phyloP scores from a whole-genome alignment of 768 basidiomycete genomes.

The Tulasnella sp. region DNA sequence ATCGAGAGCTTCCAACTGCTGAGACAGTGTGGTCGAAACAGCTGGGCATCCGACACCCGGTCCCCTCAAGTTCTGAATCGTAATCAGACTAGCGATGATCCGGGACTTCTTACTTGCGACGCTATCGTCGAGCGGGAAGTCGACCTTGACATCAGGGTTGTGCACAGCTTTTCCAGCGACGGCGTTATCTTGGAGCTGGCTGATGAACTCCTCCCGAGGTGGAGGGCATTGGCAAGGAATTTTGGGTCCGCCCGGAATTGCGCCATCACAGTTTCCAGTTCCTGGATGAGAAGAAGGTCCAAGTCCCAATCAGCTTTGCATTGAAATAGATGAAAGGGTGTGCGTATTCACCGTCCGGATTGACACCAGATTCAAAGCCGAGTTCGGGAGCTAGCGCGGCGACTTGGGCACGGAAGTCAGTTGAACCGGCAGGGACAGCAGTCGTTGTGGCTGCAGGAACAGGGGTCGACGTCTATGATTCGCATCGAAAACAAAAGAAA shows the following conservation, averaged over 20 bases:
- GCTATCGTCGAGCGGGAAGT: conserved; percentile 62
- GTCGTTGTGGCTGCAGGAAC: background rate
- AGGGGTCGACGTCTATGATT: background rate
- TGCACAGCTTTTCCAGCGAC: conserved; percentile 60
- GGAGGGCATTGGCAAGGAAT: conserved; percentile 68
- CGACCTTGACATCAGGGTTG: conserved; percentile 56
- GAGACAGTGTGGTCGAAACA: conserved; percentile 24
- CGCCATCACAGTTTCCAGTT: conserved; percentile 68
- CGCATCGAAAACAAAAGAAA: too few relatives aligned
- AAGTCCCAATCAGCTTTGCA: background rate
- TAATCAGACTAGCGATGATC: conserved; percentile 56
- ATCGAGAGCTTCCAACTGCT: conserved; percentile 22
- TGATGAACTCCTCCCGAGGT: conserved; percentile 49
- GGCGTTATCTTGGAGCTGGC: conserved; percentile 55
- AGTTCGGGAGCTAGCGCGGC: conserved; percentile 55
- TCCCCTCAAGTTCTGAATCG: conserved; percentile 70
- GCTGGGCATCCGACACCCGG: conserved; percentile 51
- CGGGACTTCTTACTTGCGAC: conserved; percentile 53
- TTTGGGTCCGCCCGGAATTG: conserved; percentile 53
- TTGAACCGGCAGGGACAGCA: background rate
- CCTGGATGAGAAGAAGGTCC: conserved; percentile 35
- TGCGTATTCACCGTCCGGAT: conserved; percentile 53
- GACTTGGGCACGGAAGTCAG: conserved; percentile 20
- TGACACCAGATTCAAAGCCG: conserved; percentile 53
- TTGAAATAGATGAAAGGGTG: background rate